phyloP scores from a whole-genome alignment of 2,329 filamentous ascomycete genomes.

The Tolypocladium paradoxum region DNA sequence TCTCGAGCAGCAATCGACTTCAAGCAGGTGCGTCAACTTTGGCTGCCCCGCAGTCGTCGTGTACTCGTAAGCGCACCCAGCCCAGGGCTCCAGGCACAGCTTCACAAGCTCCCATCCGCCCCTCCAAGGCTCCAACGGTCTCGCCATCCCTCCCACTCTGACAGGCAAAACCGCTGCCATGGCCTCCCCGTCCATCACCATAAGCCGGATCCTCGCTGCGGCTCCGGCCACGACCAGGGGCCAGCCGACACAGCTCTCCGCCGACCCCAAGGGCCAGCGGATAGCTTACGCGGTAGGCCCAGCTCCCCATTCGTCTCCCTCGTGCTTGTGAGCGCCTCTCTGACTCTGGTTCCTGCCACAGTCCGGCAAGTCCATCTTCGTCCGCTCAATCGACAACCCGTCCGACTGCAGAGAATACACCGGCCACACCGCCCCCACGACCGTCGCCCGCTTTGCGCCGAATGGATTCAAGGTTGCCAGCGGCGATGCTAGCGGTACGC shows the following conservation, averaged over 20 bases:
- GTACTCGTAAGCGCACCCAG: neutral
- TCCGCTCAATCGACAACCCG: slow-evolving; percentile 88
- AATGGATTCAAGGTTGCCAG: slow-evolving; percentile 92
- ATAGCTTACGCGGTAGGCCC: slow-evolving; percentile 78
- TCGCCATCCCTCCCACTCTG: neutral
- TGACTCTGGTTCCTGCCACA: slow-evolving; percentile 20
- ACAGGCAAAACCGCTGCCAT: too few relatives aligned
- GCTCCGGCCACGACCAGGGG: slow-evolving; percentile 75
- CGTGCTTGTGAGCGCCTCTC: neutral
- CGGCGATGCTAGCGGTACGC: slow-evolving; percentile 73
- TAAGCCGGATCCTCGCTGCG: slow-evolving; percentile 70
- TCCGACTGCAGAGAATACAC: slow-evolving; percentile 81
- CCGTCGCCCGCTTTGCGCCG: slow-evolving; percentile 86
- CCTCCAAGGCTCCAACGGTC: neutral
- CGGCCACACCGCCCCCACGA: slow-evolving; percentile 78
- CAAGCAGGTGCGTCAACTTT: neutral
- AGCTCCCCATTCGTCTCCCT: neutral
- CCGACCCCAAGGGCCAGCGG: slow-evolving; percentile 79
- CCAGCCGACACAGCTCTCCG: slow-evolving; percentile 78
- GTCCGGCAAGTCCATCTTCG: slow-evolving; percentile 94
- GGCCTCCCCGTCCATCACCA: slow-evolving; percentile 36
- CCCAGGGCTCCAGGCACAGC: too few relatives aligned
- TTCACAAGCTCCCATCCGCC: neutral
- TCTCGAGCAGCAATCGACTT: neutral
- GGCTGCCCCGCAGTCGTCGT: neutral